Percentiles rank a stretch among this genome's conserved stretches.
phyloP scores from a whole-genome alignment of 2,329 filamentous ascomycete species.

The Colletotrichum sp. region DNA sequence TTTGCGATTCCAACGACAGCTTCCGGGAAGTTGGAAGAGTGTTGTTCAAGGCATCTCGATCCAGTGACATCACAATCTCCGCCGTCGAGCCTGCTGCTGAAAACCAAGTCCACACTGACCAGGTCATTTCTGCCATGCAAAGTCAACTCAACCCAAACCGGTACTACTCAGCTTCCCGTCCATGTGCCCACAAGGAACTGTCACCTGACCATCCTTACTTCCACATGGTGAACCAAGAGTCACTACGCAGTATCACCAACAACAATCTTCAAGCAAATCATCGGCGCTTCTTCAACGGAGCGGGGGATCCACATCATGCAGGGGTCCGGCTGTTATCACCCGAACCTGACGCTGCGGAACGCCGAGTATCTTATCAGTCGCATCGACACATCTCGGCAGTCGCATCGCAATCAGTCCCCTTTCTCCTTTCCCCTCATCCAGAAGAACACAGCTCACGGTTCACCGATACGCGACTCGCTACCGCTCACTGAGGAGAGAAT shows the following conservation, averaged over 20 bases:
- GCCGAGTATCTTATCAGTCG: background rate
- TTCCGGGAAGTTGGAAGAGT: background rate
- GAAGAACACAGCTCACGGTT: background rate
- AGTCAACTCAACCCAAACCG: background rate
- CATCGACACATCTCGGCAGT: background rate
- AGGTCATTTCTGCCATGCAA: background rate
- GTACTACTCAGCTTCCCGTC: background rate
- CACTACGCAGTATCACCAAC: background rate
- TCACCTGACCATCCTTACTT: background rate
- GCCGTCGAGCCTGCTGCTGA: background rate
- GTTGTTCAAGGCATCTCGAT: background rate
- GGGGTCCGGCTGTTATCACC: background rate
- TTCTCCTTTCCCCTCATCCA: background rate
- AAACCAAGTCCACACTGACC: background rate
- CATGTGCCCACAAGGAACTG: background rate
- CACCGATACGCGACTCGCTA: background rate
- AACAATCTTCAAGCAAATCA: background rate
- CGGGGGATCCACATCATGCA: background rate
- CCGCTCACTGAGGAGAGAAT: background rate
- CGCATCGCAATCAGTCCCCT: background rate
- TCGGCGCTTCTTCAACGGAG: background rate
- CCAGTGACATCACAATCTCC: background rate
- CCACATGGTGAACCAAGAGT: background rate
- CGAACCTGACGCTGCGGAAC: background rate
- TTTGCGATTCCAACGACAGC: accelerated